phyloP scores from a whole-genome alignment of 2,329 filamentous ascomycete genomes.

The Ophiostoma ips region DNA sequence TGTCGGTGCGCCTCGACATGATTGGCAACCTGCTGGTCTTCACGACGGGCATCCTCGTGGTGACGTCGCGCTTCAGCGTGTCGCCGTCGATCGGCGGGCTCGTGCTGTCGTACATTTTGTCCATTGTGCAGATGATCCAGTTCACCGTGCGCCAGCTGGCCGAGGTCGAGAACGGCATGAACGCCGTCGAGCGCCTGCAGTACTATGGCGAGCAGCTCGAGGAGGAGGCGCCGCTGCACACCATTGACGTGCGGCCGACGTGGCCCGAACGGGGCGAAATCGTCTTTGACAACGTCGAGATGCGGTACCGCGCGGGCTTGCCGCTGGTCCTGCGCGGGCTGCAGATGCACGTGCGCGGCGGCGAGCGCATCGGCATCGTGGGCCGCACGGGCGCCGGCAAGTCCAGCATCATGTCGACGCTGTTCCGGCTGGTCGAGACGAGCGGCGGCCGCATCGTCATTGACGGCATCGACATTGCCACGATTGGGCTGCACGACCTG shows the following conservation, averaged over 20 bases:
- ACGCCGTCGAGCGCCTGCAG: slow-evolving; percentile 79
- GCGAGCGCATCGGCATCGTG: slow-evolving; percentile 69
- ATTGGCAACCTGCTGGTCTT: slow-evolving; percentile 80
- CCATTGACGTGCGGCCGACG: slow-evolving; percentile 52
- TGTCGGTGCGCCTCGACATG: slow-evolving; percentile 69
- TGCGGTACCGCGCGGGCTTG: slow-evolving; percentile 61
- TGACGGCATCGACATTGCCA: slow-evolving; percentile 56
- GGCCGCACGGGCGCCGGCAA: slow-evolving; percentile 75
- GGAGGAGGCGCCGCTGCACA: slow-evolving; percentile 75
- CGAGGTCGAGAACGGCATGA: slow-evolving; percentile 97
- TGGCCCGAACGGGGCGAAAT: slow-evolving; percentile 88
- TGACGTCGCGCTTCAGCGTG: slow-evolving; percentile 79
- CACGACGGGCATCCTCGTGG: slow-evolving; percentile 75
- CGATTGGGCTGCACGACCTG: slow-evolving; percentile 59
- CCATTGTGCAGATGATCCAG: slow-evolving; percentile 90
- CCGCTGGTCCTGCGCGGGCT: slow-evolving; percentile 61
- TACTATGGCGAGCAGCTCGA: slow-evolving; percentile 82
- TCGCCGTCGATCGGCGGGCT: slow-evolving; percentile 73
- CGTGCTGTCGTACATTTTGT: slow-evolving; percentile 83
- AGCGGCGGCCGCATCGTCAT: slow-evolving; percentile 48
- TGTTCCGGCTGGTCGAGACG: slow-evolving; percentile 63
- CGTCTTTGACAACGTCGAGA: slow-evolving; percentile 58
- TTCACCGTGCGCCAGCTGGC: slow-evolving; percentile 89
- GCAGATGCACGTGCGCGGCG: slow-evolving; percentile 56
- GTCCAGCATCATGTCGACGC: slow-evolving; percentile 67